Evolutionary conservation across 768 basidiomycete species (phyloP).

Genomic region (Trametes coccinea): DNA sequence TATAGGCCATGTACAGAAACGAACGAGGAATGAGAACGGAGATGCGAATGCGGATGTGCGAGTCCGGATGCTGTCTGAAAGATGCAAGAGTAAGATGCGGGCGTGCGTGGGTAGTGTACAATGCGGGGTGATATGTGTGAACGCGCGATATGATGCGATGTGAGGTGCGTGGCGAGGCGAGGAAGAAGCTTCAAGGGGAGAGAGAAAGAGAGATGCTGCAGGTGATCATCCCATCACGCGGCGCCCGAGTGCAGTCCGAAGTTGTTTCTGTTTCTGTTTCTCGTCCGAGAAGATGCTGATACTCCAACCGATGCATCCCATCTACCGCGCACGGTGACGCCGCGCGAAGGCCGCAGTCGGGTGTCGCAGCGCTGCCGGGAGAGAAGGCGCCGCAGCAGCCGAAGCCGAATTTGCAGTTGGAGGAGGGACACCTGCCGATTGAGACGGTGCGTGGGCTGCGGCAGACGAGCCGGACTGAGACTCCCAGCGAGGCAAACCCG

Average conservation of each 20-base stretch:
- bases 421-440: no score
- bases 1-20: neutral
- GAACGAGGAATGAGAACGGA: neutral
- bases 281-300: no score
- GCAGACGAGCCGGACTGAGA: no score
- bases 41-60: neutral
- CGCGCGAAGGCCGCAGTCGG: constrained; percentile 20
- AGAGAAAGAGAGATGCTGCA: neutral
- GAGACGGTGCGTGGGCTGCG: no score
- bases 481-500: neutral
- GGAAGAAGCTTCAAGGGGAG: constrained; percentile 2
- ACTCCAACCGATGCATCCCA: no score
- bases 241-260: neutral
- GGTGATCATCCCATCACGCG: neutral
- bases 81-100: constrained; percentile 1
- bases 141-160: neutral
- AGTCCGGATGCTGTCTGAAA: neutral
- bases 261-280: no score
- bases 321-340: constrained; percentile 22
- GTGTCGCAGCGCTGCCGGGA: constrained; percentile 4
- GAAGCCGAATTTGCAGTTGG: neutral
- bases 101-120: constrained; percentile 15
- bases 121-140: constrained; percentile 8
- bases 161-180: neutral
- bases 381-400: neutral